phyloP scores from a whole-genome alignment of 2,329 filamentous ascomycete genomes.

The Apiospora aurea region DNA sequence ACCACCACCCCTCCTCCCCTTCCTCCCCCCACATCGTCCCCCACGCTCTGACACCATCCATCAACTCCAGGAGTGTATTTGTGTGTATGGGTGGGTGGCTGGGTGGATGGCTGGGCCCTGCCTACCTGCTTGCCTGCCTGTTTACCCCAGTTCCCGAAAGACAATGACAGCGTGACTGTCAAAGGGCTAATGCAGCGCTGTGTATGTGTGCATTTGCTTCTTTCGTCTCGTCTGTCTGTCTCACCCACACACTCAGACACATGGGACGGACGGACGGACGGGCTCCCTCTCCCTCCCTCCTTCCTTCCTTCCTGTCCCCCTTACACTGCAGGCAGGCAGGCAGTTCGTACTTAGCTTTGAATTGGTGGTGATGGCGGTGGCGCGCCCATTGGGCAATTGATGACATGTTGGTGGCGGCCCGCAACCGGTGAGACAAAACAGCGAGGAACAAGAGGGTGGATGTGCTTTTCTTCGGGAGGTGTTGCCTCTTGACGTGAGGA shows the following conservation, averaged over 20 bases:
- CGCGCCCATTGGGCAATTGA: conserved; percentile 5
- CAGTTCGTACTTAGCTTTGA: background rate
- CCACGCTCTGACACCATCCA: background rate
- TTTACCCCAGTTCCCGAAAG: background rate
- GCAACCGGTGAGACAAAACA: background rate
- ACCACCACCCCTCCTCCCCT: background rate
- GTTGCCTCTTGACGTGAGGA: background rate
- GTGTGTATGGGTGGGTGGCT: background rate
- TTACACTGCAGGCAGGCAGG: conserved; percentile 2
- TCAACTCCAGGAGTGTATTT: background rate
- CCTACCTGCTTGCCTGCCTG: background rate
- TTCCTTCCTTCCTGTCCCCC: background rate
- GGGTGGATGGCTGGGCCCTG: background rate
- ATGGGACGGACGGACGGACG: background rate
- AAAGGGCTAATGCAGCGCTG: background rate
- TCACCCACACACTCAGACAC: background rate
- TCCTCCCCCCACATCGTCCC: conserved; percentile 1
- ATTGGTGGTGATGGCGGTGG: background rate
- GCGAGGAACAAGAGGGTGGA: background rate
- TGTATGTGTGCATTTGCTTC: background rate
- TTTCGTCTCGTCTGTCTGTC: background rate
- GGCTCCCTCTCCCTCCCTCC: background rate
- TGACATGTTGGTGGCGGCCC: background rate
- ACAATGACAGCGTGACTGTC: background rate
- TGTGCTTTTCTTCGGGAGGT: background rate